Conservation (phyloP, 768 basidiomycete species). For the Rubroboletus pulcherrimus region DNA sequence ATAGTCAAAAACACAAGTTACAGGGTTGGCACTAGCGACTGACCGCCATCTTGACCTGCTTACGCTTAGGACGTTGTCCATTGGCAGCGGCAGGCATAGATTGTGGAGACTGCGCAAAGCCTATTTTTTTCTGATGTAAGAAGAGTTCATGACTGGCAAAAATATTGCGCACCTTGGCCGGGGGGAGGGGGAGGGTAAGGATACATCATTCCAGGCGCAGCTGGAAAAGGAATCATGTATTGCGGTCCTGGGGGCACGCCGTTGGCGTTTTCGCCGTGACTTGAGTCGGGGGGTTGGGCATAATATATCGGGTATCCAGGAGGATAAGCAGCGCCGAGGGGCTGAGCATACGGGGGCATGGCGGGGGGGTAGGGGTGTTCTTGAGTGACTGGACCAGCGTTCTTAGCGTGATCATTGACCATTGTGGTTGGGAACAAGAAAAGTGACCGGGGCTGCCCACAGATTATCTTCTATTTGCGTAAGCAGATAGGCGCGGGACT, state of each 20-base stretch:
- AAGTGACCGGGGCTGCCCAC: conserved; percentile 22
- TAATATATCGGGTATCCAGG: conserved; percentile 34
- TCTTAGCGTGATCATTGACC: conserved; percentile 34
- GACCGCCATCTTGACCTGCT: conserved; percentile 59
- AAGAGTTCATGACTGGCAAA: background rate
- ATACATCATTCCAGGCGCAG: conserved; percentile 42
- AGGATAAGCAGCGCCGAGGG: conserved; percentile 28
- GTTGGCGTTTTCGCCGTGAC: conserved; percentile 33
- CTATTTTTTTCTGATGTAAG: conserved; percentile 24
- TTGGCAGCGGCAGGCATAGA: conserved; percentile 22
- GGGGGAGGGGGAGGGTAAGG: conserved; percentile 39
- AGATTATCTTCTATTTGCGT: conserved; percentile 29
- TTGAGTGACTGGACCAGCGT: conserved; percentile 34
- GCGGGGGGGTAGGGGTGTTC: conserved; percentile 29
- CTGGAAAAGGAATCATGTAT: conserved; percentile 38
- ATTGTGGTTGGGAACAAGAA: conserved; percentile 25
- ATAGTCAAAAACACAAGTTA: conserved; percentile 2
- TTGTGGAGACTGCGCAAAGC: conserved; percentile 30
- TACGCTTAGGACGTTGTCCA: conserved; percentile 41
- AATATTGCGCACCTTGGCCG: conserved; percentile 32
- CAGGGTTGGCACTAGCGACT: conserved; percentile 19
- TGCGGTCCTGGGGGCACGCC: conserved; percentile 27
- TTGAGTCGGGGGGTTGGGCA: conserved; percentile 27
- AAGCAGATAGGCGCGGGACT: conserved; percentile 30
- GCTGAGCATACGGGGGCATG: conserved; percentile 28